phyloP scores from a whole-genome alignment of 176 grass and related monocot species.

The Panicum miliaceum region DNA sequence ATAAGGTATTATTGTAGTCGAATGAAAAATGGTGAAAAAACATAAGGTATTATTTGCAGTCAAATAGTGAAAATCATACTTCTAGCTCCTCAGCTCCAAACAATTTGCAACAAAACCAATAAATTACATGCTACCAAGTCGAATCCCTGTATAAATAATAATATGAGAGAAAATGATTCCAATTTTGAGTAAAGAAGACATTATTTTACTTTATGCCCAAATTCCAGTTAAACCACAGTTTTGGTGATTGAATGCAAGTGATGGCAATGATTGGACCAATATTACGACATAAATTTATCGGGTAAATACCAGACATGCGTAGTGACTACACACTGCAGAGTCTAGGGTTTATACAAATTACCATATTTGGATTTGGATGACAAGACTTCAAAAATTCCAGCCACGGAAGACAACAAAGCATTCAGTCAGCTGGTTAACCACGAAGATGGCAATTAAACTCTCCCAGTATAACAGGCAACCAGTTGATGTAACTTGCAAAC shows the following conservation, averaged over 20 bases:
- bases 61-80: background rate
- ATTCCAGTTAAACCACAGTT: background rate
- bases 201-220: background rate
- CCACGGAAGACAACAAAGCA: background rate
- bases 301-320: background rate
- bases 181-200: background rate
- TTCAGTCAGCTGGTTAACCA: background rate
- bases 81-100: background rate
- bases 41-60: background rate
- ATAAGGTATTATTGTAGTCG: background rate
- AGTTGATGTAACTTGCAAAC: background rate
- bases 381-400: background rate
- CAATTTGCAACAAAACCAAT: background rate
- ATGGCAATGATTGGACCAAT: background rate
- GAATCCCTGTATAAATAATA: background rate
- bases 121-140: background rate
- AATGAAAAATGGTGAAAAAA: no score
- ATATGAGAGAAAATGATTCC: constrained; percentile 1
- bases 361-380: background rate
- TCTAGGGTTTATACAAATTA: background rate
- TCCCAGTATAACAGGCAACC: no score
- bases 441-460: background rate
- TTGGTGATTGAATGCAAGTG: background rate
- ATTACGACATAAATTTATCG: background rate
- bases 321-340: no score